phyloP scores from a whole-genome alignment of 2,329 filamentous ascomycete species.

The Botrytis hyacinthi region DNA sequence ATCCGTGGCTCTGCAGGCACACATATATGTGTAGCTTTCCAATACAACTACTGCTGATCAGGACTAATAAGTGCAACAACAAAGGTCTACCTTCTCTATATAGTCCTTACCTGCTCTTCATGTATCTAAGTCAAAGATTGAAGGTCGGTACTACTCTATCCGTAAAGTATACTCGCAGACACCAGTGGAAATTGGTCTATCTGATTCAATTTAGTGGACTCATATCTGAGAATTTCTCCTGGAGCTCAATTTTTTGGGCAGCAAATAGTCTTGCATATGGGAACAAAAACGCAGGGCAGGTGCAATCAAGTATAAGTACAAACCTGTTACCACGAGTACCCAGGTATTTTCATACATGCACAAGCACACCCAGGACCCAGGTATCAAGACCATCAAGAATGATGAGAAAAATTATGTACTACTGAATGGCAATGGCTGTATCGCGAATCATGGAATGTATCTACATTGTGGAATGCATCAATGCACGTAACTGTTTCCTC shows the following conservation, averaged over 20 bases:
- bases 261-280: background rate
- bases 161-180: background rate
- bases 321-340: background rate
- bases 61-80: background rate
- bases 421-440: background rate
- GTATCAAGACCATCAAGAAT: background rate
- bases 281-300: background rate
- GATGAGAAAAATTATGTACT: background rate
- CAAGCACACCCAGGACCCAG: background rate
- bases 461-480: background rate
- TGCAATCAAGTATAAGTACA: background rate
- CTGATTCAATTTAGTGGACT: background rate
- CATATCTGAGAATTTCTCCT: background rate
- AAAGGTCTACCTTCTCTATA: background rate
- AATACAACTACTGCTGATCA: background rate
- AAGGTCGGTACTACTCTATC: background rate
- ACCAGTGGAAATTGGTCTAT: background rate
- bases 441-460: background rate
- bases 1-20: background rate
- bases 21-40: background rate
- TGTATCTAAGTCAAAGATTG: background rate
- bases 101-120: background rate
- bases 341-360: background rate
- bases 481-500: slow-evolving; percentile 3
- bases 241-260: background rate